These are phyloP conservation scores for Curvularia sp. DNA, from an alignment of 2,329 filamentous ascomycete species.

Conservation along the genomic window DNA sequence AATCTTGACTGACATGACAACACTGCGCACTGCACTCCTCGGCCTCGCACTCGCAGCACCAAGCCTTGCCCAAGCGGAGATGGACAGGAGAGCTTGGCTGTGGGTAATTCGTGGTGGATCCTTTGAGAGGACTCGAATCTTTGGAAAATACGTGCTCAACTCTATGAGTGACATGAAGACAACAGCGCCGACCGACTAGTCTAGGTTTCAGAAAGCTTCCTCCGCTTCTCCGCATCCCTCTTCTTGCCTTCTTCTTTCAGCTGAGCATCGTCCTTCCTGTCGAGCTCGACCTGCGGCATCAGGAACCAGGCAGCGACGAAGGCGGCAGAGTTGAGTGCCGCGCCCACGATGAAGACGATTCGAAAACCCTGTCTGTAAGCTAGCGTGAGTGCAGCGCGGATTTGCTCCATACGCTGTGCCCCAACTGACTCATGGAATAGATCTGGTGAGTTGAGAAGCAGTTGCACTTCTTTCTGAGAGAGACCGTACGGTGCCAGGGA, in stretches of 20 bases:
- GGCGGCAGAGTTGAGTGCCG: conserved; percentile 24
- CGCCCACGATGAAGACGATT: conserved; percentile 29
- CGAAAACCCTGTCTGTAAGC: conserved; percentile 30
- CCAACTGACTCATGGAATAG: conserved; percentile 16
- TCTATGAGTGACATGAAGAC: too few species aligned
- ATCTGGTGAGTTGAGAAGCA: conserved; percentile 26
- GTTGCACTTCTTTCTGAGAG: conserved; percentile 18
- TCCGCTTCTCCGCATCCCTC: conserved; percentile 18
- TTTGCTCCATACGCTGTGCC: conserved; percentile 14
- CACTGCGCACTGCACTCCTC: conserved; percentile 30
- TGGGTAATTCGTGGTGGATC: too few species aligned
- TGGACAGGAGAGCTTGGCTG: background rate
- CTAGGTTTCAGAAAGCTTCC: conserved; percentile 1
- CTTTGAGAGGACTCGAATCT: too few species aligned
- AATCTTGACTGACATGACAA: conserved; percentile 9
- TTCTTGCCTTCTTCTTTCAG: conserved; percentile 30
- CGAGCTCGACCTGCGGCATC: conserved; percentile 30
- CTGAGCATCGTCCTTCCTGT: conserved; percentile 26
- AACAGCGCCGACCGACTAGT: background rate
- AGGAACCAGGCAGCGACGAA: conserved; percentile 29
- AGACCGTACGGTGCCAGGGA: conserved; percentile 20
- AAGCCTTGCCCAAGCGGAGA: conserved; percentile 26
- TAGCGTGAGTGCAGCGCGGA: conserved; percentile 14
- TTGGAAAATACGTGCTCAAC: too few species aligned
- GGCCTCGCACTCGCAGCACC: conserved; percentile 31